phyloP scores from a whole-genome alignment of 495 filamentous ascomycete genomes.

The Gamarada debralockiae region DNA sequence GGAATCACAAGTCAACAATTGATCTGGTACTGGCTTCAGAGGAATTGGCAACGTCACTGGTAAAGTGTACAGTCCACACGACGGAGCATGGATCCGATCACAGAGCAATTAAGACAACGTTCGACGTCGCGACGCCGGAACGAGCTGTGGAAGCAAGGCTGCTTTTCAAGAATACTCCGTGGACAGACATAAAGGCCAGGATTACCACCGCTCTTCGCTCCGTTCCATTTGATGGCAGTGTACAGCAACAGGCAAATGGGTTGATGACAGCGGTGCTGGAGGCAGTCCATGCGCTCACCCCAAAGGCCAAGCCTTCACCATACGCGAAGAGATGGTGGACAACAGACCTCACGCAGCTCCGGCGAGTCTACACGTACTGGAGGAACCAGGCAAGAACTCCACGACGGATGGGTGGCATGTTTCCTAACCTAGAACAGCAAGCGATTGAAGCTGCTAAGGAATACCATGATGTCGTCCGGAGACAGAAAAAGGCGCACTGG shows the following conservation, averaged over 20 bases:
- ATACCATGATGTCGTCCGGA: conserved; percentile 17
- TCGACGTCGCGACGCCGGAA: conserved; percentile 17
- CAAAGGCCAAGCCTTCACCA: conserved; percentile 14
- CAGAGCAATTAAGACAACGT: conserved; percentile 28
- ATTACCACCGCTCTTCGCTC: neutral
- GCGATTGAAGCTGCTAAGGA: conserved; percentile 11
- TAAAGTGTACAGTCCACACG: conserved; percentile 27
- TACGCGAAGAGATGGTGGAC: conserved; percentile 22
- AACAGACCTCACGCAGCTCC: conserved; percentile 14
- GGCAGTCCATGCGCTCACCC: conserved; percentile 8
- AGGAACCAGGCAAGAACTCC: conserved; percentile 13
- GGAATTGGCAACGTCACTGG: conserved; percentile 16
- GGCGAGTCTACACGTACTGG: conserved; percentile 19
- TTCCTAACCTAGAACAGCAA: neutral
- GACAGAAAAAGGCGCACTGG: conserved; percentile 17
- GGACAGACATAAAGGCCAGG: conserved; percentile 16
- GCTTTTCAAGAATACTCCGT: conserved; percentile 30
- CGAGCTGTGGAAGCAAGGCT: conserved; percentile 21
- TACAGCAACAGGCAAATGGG: conserved; percentile 7
- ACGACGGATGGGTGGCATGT: neutral
- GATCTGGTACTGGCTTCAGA: conserved; percentile 27
- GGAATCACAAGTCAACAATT: conserved; percentile 28
- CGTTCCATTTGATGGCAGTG: neutral
- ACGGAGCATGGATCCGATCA: conserved; percentile 35
- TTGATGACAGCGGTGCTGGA: conserved; percentile 9